A percentile compares a stretch with the other conserved stretches of the same genome.
phyloP scores from a whole-genome alignment of 805 yeast genomes.

The Candida boleticola region DNA sequence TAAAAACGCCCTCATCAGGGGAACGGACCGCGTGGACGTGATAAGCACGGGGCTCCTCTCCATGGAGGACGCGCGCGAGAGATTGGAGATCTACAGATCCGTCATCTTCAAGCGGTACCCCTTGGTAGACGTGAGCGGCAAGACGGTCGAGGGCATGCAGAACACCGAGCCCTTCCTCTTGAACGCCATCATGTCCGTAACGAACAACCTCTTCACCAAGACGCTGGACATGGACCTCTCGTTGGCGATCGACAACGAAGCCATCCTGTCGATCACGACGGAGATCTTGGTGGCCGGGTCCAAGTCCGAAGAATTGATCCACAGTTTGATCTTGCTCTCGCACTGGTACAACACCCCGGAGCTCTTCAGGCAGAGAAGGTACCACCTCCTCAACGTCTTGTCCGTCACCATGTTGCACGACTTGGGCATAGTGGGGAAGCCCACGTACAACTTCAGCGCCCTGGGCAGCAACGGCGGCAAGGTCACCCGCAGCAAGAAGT shows the following conservation, averaged over 20 bases:
- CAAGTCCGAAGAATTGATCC: slow-evolving; percentile 66
- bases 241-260: slow-evolving; percentile 50
- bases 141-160: slow-evolving; percentile 47
- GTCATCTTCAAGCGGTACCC: slow-evolving; percentile 51
- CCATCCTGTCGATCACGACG: slow-evolving; percentile 47
- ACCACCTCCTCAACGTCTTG: slow-evolving; percentile 64
- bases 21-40: slow-evolving; percentile 40
- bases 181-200: slow-evolving; percentile 60
- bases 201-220: slow-evolving; percentile 43
- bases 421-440: slow-evolving; percentile 64
- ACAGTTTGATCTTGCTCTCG: slow-evolving; percentile 57
- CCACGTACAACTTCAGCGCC: slow-evolving; percentile 20
- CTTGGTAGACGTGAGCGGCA: slow-evolving; percentile 51
- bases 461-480: neutral
- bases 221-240: slow-evolving; percentile 38
- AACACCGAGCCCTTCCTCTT: slow-evolving; percentile 58
- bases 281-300: slow-evolving; percentile 70
- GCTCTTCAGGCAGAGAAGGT: slow-evolving; percentile 73
- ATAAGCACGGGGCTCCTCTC: slow-evolving; percentile 58
- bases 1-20: slow-evolving; percentile 32
- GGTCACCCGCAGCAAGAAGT: neutral
- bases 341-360: slow-evolving; percentile 87
- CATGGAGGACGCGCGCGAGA: slow-evolving; percentile 52
- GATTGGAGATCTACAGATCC: slow-evolving; percentile 51
- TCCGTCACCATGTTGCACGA: slow-evolving; percentile 72